Percentiles rank a stretch among this genome's conserved stretches.
These are phyloP conservation scores for Leccinum idahoense DNA, from an alignment of 1,284 basidiomycete genomes.

Conservation along the genomic window DNA sequence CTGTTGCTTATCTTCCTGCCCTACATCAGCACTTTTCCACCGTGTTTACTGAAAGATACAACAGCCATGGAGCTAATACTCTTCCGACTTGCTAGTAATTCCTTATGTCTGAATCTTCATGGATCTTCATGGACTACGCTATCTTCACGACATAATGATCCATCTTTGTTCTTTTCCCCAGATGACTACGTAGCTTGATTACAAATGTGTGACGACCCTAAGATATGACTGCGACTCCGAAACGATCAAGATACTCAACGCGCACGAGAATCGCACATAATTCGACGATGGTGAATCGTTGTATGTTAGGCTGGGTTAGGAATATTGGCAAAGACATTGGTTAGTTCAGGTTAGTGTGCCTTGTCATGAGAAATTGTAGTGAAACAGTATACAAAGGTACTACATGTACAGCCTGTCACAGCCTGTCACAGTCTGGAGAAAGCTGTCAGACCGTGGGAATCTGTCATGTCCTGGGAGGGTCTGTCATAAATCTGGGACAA, in stretches of 20 bases:
- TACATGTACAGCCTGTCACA: no score
- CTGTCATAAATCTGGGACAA: no score
- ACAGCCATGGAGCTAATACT: background rate
- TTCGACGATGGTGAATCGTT: slow-evolving; percentile 51
- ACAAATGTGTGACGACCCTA: slow-evolving; percentile 48
- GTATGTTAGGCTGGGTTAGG: slow-evolving; percentile 26
- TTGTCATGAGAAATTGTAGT: no score
- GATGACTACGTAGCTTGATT: slow-evolving; percentile 36
- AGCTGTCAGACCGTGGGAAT: no score
- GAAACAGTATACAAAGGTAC: no score
- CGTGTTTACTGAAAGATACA: background rate
- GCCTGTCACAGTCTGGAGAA: no score
- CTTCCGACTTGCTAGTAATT: background rate
- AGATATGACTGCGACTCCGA: slow-evolving; percentile 41
- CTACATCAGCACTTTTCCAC: background rate
- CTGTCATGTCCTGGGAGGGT: no score
- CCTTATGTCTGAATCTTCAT: background rate
- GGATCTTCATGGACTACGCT: background rate
- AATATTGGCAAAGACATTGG: no score
- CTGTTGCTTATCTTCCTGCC: slow-evolving; percentile 1
- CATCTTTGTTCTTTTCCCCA: background rate
- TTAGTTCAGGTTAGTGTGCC: no score
- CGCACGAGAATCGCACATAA: slow-evolving; percentile 37
- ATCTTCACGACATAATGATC: background rate
- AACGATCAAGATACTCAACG: slow-evolving; percentile 47